Evolutionary conservation across 1,284 basidiomycete genomes (phyloP), one percentile per base, ranked within the genome.

Genomic region (Leucoagaricus sp.): DNA sequence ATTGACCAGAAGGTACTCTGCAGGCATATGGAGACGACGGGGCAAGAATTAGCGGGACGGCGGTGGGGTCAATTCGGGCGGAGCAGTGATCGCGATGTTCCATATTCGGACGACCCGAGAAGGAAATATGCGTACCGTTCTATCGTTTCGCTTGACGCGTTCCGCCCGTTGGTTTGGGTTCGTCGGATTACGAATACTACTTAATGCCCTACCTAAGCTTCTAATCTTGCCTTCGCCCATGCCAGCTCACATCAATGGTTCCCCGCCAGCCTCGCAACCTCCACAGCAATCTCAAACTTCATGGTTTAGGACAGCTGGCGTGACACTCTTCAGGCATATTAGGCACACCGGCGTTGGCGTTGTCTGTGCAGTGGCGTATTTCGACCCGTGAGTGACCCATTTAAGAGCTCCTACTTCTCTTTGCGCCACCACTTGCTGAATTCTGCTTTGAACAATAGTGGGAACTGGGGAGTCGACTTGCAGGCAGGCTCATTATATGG

Each of bases 391-490:
- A 70, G 80, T 69, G 17, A 19, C 6, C 31, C 55, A 15, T 47
- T 46, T 10, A 48, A 19, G 45, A 48, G 54, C 41, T 49, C 17
- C 13, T 49, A 29, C 31, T 38, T 38, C 17, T 38, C 17, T 38
- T 9, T 7, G 19, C 7, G 38, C 26, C 21, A 38, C 26, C 21
- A n/a, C 10, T 34, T 45, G 13, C 21, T 12, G 25, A 23, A 26
- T 13, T 15, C 9, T 23, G 17, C 29, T 23, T 31, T 13, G n/a
- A n/a, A 4, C n/a, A 36, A 36, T 59, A 87, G 85, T 12, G 87
- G 87, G 31, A 89, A 89, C 65, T 91, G 89, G 88, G 84, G 84
- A 8, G 87, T 89, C 13, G 88, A 90, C 68, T 72, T 91, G 17
- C 82, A 86, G 67, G 88, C 88, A 6, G 91, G 90, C 9, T 86